Evolutionary conservation across 2,329 filamentous ascomycete species (phyloP), one percentile per base, ranked within the genome.

Genomic region (Helotiales sp.): DNA sequence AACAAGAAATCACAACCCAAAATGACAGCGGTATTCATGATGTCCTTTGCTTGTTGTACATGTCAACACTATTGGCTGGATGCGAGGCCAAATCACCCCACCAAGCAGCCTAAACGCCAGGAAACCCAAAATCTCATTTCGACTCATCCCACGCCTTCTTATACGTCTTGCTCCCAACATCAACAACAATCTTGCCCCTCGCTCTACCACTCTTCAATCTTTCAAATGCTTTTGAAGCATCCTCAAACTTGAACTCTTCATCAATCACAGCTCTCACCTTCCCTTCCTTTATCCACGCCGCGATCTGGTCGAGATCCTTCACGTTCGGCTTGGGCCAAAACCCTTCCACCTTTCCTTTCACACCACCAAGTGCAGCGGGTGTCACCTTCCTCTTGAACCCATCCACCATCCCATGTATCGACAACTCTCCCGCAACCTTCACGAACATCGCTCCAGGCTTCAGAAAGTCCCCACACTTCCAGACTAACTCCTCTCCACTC

Each of bases 251-350:
- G 64, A 80, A 85, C 1, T 75, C 73, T 57, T 79, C 74, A 66
- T 87, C 85, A 38, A 88, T 71, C 0, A 84, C 75, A 0, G 78
- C 70, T 70, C 77, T 81, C 29, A 89, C 63, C 68, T 82, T 86
- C 1, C 82, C 83, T 62, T 86, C 79, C 33, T 74, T 70, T 70
- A 89, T 74, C 82, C 80, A 84, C 55, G 73, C 66, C 0, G 71
- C 83, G 54, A 89, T 71, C 65, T 77, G 70, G 24, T 64, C 73
- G 40, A 85, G 69, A 40, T 84, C 73, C 9, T 78, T 75, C 0
- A 81, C 80, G 34, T 76, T 77, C 0, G 72, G 69, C 58, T 76
- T 76, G 7, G 88, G 70, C 2, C 67, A 69, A 24, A 74, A 72
- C 4, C 77, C 65, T 2, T 87, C 70, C 66, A 86, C 72, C 29